Conservation (phyloP, 2,329 filamentous ascomycete genomes). For the Bipolaris zeicola region DNA sequence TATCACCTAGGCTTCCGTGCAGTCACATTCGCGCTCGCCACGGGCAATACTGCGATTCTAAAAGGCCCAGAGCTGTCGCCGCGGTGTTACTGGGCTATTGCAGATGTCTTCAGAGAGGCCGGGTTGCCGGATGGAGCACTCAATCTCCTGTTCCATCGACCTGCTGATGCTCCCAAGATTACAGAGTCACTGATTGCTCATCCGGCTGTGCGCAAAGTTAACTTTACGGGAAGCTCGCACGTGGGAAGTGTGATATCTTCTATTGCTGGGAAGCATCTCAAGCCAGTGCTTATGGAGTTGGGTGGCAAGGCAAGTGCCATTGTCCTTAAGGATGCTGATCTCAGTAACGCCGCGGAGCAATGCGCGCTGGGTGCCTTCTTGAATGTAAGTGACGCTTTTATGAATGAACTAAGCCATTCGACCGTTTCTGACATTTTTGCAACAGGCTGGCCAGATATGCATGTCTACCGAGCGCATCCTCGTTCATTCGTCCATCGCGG, state of each 20-base stretch:
- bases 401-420: background rate
- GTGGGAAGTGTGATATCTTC: slow-evolving; percentile 4
- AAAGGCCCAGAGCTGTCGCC: slow-evolving; percentile 17
- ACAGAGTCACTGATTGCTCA: slow-evolving; percentile 71
- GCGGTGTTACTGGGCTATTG: slow-evolving; percentile 4
- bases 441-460: slow-evolving; percentile 59
- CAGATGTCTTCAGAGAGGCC: slow-evolving; percentile 54
- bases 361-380: slow-evolving; percentile 89
- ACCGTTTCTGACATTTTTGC: background rate
- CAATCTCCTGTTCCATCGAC: slow-evolving; percentile 66
- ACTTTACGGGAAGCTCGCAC: slow-evolving; percentile 68
- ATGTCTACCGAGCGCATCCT: slow-evolving; percentile 56
- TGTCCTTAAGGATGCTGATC: slow-evolving; percentile 74
- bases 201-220: slow-evolving; percentile 67
- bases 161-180: slow-evolving; percentile 61
- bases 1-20: slow-evolving; percentile 11
- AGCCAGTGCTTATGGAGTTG: slow-evolving; percentile 69
- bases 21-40: slow-evolving; percentile 53
- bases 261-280: slow-evolving; percentile 34
- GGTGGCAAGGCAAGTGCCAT: slow-evolving; percentile 83
- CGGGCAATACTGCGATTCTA: slow-evolving; percentile 36
- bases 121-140: slow-evolving; percentile 75
- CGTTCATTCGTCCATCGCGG: background rate
- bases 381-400: slow-evolving; percentile 41
- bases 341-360: slow-evolving; percentile 76